phyloP scores from a whole-genome alignment of 2,329 filamentous ascomycete species.

The Purpureocillium takamizusanense region DNA sequence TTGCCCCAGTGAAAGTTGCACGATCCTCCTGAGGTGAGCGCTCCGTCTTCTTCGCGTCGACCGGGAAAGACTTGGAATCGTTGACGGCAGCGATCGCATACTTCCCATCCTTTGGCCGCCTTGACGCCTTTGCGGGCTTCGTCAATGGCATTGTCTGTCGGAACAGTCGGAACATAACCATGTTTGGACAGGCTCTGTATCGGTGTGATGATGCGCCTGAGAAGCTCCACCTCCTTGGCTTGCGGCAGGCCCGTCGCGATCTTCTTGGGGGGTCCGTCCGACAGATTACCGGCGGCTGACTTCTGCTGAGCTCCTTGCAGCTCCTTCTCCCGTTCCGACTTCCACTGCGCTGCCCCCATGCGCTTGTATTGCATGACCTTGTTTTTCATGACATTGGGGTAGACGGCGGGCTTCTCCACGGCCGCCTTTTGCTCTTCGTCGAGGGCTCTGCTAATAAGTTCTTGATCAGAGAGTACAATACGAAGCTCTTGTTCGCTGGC shows the following conservation, averaged over 20 bases:
- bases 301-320: slow-evolving; percentile 23
- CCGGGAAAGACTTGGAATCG: slow-evolving; percentile 92
- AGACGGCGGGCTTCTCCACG: slow-evolving; percentile 58
- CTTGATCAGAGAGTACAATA: slow-evolving; percentile 52
- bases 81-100: slow-evolving; percentile 76
- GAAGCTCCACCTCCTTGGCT: slow-evolving; percentile 58
- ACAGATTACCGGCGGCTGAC: slow-evolving; percentile 19
- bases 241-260: slow-evolving; percentile 62
- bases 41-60: slow-evolving; percentile 65
- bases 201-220: slow-evolving; percentile 54
- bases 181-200: slow-evolving; percentile 53
- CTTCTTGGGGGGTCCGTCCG: slow-evolving; percentile 30
- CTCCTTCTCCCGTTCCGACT: slow-evolving; percentile 42
- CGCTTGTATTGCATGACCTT: slow-evolving; percentile 67
- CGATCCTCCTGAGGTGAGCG: slow-evolving; percentile 64
- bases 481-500: slow-evolving; percentile 36
- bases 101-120: slow-evolving; percentile 68
- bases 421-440: slow-evolving; percentile 75
- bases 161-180: slow-evolving; percentile 67
- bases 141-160: slow-evolving; percentile 56
- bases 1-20: slow-evolving; percentile 80
- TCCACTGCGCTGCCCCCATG: slow-evolving; percentile 67
- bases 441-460: slow-evolving; percentile 58
- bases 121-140: slow-evolving; percentile 56
- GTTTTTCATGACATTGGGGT: slow-evolving; percentile 77